Evolutionary conservation across 2,329 filamentous ascomycete genomes (phyloP), one percentile per base, ranked within the genome.

Genomic region (Fusarium sp.): DNA sequence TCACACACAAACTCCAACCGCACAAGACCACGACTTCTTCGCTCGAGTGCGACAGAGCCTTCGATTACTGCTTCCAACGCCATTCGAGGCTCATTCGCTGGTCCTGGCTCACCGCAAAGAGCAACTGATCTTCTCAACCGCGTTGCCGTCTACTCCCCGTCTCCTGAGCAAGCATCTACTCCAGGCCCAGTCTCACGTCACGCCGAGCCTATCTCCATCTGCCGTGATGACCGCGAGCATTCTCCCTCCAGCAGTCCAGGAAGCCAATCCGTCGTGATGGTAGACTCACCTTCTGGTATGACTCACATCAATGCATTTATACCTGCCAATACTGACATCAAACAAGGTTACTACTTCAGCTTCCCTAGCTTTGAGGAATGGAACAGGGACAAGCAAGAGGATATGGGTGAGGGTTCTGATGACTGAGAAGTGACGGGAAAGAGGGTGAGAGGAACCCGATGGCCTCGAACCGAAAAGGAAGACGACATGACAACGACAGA

Each of bases 331-430:
- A 85, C 69, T 72, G 37, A 74, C 63, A 58, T 29, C 25, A 41
- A n/a, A 9, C 31, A 59, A 76, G 74, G 69, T 56, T 85, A 87
- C 64, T 92, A 92, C 78, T 89, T 91, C 74, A 91, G 90, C 80
- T 92, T 92, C 75, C 90, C 90, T 17, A 90, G 86, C 76, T 92
- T 91, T 76, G 90, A 92, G 72, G 85, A 88, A 62, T 91, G 89
- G 82, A 85, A 86, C 40, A 80, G 80, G 20, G 82, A 72, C 39
- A 72, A 74, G 43, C 66, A 72, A 29, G 67, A 66, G 27, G 63
- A 69, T 20, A 63, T 74, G 15, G 59, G 70, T 45, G 72, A 74
- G 53, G 69, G 71, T 29, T 58, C 62, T 4, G 69, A 74, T 56
- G 72, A 75, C 40, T 74, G 72, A 74, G 47, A 15, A 23, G 45